Conservation (phyloP, 192 early-diverging fungal species). For the Coemansia furcata region DNA sequence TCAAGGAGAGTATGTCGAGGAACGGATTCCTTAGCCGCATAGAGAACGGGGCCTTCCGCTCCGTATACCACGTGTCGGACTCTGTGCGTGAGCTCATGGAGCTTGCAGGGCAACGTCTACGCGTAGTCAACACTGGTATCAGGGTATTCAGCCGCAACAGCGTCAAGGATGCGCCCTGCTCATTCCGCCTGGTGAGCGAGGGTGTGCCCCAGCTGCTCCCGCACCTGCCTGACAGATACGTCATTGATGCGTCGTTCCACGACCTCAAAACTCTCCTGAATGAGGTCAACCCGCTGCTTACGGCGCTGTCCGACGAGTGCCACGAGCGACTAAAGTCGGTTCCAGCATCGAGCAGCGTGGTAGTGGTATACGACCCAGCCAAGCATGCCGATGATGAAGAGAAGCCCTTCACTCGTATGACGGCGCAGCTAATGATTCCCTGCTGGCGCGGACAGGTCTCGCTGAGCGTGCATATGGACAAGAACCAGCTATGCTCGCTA, state of each 20-base stretch:
- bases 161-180: slow-evolving; percentile 56
- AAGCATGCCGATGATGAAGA: slow-evolving; percentile 23
- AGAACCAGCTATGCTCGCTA: slow-evolving; percentile 66
- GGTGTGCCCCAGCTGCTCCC: slow-evolving; percentile 62
- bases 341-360: slow-evolving; percentile 57
- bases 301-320: slow-evolving; percentile 44
- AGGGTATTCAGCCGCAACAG: slow-evolving; percentile 78
- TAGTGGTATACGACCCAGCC: slow-evolving; percentile 54
- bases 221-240: slow-evolving; percentile 50
- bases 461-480: slow-evolving; percentile 73
- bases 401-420: slow-evolving; percentile 43
- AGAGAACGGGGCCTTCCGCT: slow-evolving; percentile 62
- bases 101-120: slow-evolving; percentile 56
- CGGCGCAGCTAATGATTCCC: slow-evolving; percentile 57
- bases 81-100: slow-evolving; percentile 77
- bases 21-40: slow-evolving; percentile 90
- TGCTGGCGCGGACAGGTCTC: slow-evolving; percentile 73
- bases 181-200: slow-evolving; percentile 69
- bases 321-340: slow-evolving; percentile 40
- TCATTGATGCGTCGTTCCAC: slow-evolving; percentile 46
- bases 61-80: slow-evolving; percentile 84
- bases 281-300: slow-evolving; percentile 55
- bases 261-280: slow-evolving; percentile 56
- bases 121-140: slow-evolving; percentile 92
- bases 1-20: slow-evolving; percentile 70